phyloP scores from a whole-genome alignment of 192 early-diverging fungal genomes.

The Coemansia sp. region DNA sequence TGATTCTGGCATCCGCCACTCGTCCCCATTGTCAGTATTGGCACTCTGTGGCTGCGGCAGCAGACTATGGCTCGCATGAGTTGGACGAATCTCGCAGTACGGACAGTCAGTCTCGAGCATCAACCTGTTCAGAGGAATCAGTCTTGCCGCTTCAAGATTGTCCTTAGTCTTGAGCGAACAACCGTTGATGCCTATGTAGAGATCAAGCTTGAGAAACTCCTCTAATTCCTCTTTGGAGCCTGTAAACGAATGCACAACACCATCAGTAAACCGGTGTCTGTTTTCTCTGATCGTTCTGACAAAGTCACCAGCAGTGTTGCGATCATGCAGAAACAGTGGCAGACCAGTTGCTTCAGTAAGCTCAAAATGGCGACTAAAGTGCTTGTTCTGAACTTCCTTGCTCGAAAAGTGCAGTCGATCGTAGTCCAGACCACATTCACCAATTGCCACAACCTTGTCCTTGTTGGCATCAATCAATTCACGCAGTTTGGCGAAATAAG shows the following conservation, averaged over 20 bases:
- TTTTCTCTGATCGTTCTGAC: constrained; percentile 58
- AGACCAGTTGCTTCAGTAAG: constrained; percentile 71
- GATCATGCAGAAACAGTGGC: constrained; percentile 91
- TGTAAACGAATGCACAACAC: constrained; percentile 91
- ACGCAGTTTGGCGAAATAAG: constrained; percentile 59
- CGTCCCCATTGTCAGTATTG: constrained; percentile 12
- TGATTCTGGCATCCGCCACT: constrained; percentile 34
- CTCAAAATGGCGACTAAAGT: constrained; percentile 79
- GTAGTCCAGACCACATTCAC: constrained; percentile 94
- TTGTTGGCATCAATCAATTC: constrained; percentile 34
- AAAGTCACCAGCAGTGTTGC: constrained; percentile 83
- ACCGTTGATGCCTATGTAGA: constrained; percentile 95
- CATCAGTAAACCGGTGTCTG: constrained; percentile 60
- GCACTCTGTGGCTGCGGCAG: constrained; percentile 23
- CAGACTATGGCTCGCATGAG: constrained; percentile 74
- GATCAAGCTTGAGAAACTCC: constrained; percentile 60
- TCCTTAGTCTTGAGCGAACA: constrained; percentile 90
- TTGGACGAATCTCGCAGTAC: constrained; percentile 87
- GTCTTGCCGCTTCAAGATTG: constrained; percentile 68
- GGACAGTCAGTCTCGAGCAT: constrained; percentile 95
- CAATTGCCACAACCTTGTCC: constrained; percentile 80
- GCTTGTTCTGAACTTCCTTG: constrained; percentile 68
- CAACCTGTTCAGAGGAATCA: constrained; percentile 74
- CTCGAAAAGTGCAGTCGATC: constrained; percentile 85
- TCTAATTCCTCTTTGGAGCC: constrained; percentile 67